These are phyloP conservation scores for Apostasia shenzhenica DNA, from an alignment of 106 monocot genomes.

Conservation along the genomic window DNA sequence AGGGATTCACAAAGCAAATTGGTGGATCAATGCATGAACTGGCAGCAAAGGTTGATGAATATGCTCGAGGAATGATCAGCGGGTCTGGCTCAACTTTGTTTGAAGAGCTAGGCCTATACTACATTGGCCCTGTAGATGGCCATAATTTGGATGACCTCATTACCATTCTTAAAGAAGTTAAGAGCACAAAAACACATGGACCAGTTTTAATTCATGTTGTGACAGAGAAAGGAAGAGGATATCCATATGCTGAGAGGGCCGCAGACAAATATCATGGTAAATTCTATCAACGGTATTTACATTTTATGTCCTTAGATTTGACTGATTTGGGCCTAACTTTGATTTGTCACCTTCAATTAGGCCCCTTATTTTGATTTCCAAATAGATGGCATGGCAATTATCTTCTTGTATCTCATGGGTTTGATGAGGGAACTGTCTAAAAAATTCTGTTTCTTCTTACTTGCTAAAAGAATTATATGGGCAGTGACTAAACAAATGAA, in stretches of 20 bases:
- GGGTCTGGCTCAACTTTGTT: slow-evolving; percentile 78
- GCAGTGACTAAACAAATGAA: too few species aligned
- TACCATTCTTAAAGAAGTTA: slow-evolving; percentile 83
- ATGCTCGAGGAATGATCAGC: slow-evolving; percentile 96
- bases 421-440: too few species aligned
- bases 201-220: slow-evolving; percentile 94
- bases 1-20: slow-evolving; percentile 92
- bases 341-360: too few species aligned
- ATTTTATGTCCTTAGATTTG: not conserved
- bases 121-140: slow-evolving; percentile 95
- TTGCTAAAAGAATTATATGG: too few species aligned
- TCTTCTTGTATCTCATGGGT: too few species aligned
- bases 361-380: too few species aligned
- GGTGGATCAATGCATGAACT: slow-evolving; percentile 89
- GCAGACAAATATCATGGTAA: slow-evolving; percentile 96
- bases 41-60: slow-evolving; percentile 88
- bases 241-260: slow-evolving; percentile 88
- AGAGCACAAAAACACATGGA: slow-evolving; percentile 77
- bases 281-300: too few species aligned
- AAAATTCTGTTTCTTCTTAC: too few species aligned
- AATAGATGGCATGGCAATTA: too few species aligned
- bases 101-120: slow-evolving; percentile 93
- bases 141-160: slow-evolving; percentile 90
- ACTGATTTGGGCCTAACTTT: too few species aligned
- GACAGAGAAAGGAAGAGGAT: slow-evolving; percentile 90